These are phyloP conservation scores for Apophysomyces ossiformis DNA, from an alignment of 371 early-diverging fungal species.

Conservation along the genomic window DNA sequence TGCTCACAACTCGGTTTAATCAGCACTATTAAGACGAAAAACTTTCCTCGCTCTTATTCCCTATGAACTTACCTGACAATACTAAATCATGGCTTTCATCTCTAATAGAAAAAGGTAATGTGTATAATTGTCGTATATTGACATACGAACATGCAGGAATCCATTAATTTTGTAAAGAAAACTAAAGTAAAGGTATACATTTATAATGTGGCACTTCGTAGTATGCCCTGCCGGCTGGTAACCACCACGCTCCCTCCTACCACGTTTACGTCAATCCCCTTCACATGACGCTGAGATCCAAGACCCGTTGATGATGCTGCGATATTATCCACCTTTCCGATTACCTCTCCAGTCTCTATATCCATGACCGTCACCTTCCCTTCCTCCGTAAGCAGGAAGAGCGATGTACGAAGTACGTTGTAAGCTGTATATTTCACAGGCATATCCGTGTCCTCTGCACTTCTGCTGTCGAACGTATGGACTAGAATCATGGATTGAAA, in stretches of 20 bases:
- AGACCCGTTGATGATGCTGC: slow-evolving; percentile 19
- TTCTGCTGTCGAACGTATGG: slow-evolving; percentile 40
- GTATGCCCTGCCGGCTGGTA: slow-evolving; percentile 48
- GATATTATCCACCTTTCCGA: slow-evolving; percentile 41
- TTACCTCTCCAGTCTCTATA: slow-evolving; percentile 48
- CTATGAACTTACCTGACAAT: no score
- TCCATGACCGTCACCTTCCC: slow-evolving; percentile 53
- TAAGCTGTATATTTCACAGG: slow-evolving; percentile 55
- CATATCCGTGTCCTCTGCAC: slow-evolving; percentile 20
- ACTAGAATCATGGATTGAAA: slow-evolving; percentile 36
- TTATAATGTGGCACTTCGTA: slow-evolving; percentile 31
- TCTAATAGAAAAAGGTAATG: not conserved
- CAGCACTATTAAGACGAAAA: no score
- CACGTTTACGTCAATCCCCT: slow-evolving; percentile 53
- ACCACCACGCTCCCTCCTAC: slow-evolving; percentile 48
- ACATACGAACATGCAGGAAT: no score
- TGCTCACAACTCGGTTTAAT: no score
- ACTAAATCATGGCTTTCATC: no score
- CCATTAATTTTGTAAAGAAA: not conserved
- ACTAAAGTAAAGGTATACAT: not conserved
- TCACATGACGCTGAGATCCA: slow-evolving; percentile 24
- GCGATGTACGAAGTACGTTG: slow-evolving; percentile 44
- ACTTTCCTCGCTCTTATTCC: no score
- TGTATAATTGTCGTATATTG: no score
- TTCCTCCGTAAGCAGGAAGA: slow-evolving; percentile 51